These are phyloP conservation scores for Mortierella sp. DNA, from an alignment of 371 early-diverging fungal species.

Conservation along the genomic window DNA sequence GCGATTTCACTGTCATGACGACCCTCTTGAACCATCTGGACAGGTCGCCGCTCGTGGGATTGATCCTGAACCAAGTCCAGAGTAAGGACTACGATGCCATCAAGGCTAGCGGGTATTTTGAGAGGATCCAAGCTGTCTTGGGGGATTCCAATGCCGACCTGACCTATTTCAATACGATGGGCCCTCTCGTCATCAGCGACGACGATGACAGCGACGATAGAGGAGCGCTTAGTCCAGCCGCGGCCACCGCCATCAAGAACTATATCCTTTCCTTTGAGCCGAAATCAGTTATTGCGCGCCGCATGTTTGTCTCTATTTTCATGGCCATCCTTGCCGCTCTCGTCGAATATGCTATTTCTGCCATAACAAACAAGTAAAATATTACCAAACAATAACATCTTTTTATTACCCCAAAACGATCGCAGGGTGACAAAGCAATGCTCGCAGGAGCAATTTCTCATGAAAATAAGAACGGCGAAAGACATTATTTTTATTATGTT, in stretches of 20 bases:
- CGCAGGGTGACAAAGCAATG: too few relatives aligned
- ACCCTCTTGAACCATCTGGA: background rate
- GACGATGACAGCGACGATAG: background rate
- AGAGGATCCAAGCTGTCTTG: background rate
- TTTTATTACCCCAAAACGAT: too few relatives aligned
- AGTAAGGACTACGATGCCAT: background rate
- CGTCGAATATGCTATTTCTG: too few relatives aligned
- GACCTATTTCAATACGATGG: background rate
- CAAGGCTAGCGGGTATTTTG: background rate
- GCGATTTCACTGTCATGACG: background rate
- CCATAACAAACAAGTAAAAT: too few relatives aligned
- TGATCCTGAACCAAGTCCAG: background rate
- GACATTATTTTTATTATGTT: background rate
- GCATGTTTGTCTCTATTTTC: too few relatives aligned
- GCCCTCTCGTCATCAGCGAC: background rate
- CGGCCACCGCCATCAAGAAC: background rate
- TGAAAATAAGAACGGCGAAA: background rate
- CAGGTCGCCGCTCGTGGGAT: background rate
- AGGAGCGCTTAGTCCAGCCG: background rate
- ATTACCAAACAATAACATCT: too few relatives aligned
- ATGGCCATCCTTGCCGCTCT: too few relatives aligned
- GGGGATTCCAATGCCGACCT: background rate
- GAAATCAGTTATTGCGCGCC: background rate
- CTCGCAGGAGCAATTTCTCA: too few relatives aligned
- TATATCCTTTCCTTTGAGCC: background rate